Evolutionary conservation across 441 rosid species (phyloP), one percentile per base, ranked within the genome.

Genomic region (Eutrema salsugineum): DNA sequence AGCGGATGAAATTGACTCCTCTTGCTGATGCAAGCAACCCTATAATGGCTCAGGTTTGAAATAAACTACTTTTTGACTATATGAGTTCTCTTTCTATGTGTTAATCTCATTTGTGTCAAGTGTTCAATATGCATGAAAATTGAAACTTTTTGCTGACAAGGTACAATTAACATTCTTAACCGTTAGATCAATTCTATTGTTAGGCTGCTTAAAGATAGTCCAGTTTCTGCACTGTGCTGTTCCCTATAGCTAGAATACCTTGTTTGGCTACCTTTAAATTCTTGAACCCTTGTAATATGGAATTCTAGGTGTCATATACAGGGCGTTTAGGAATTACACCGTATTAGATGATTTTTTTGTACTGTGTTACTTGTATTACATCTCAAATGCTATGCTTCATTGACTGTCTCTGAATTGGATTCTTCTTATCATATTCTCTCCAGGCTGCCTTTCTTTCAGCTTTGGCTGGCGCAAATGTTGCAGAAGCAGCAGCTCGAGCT

Each of bases 1-100:
- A 95, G 82, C 83, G 80, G 75, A 78, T 86, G 76, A 80, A 81
- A 32, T 87, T 95, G 32, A 80, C 93, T 1, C 98, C 98, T 55
- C 87, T 95, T 76, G 97, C 91, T 1, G 98, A 95, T 84, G 91
- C 97, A n/a, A 95, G 97, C 84, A 95, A 95, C 82, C 99, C 97
- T n/a, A 88, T 94, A 47, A 94, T 94, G 98, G 91, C 91, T 66
- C 98, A 92, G 96, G 99, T 92, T 79, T 47, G 46, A 38, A 14
- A 10, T 69, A 53, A 49, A 12, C 43, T 12, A 44, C 44, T 35
- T 2, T 43, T 14, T 27, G 11, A 43, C 30, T 61, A 14, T 44
- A 11, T 66, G 53, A 15, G 4, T 17, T 22, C 32, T 19, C 38
- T 63, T 14, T 42, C 53, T 33, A 8, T 20, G 35, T 24, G 46